Base-by-base conservation (phyloP, 768 basidiomycete species). In the Collybia nuda region DNA sequence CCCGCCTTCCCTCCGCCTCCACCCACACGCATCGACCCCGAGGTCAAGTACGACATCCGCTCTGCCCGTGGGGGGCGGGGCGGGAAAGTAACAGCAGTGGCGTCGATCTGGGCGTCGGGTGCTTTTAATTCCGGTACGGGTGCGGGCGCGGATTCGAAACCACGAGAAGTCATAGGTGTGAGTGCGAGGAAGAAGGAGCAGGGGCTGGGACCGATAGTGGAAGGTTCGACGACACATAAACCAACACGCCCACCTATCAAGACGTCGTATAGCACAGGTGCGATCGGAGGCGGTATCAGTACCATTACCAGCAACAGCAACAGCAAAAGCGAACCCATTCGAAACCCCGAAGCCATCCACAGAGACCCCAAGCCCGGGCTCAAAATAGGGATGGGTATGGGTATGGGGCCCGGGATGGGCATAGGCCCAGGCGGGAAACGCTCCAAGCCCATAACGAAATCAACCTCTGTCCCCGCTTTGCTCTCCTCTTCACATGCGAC, bases 61-160 rank as follows among this genome's bases (percentile, higher is more conserved):
- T 90, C 88, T 32, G 88, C 88, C 3, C 77, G 89, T 18, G 88
- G 90, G 3, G 90, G 90, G 2, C 71, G 78, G 38, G 90, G 90
- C 2, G 90, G 89, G 11, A 77, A 79, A 47, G 90, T 91, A 14
- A 74, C 87, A 2, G 73, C 88, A 3, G 86, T 90, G 1, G 82
- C 86, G 0, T 79, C 88, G 2, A 69, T 92, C 19, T 92, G 89
- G 88, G 81, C 86, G 2, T 69, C 81, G 29, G 80, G 75, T n/a
- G 74, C 72, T 0, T 26, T 22, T 41, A 38, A n/a, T 22, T n/a
- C n/a, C n/a, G n/a, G n/a, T n/a, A n/a, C n/a, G n/a, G n/a, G n/a
- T n/a, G n/a, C n/a, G n/a, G n/a, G n/a, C n/a, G 28, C 51, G 44
- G 19, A 7, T 37, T 6, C 15, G 18, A 24, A 18, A 32, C 15